These are phyloP conservation scores for Trametopsis cervina DNA, from an alignment of 768 basidiomycete species.

Conservation along the genomic window DNA sequence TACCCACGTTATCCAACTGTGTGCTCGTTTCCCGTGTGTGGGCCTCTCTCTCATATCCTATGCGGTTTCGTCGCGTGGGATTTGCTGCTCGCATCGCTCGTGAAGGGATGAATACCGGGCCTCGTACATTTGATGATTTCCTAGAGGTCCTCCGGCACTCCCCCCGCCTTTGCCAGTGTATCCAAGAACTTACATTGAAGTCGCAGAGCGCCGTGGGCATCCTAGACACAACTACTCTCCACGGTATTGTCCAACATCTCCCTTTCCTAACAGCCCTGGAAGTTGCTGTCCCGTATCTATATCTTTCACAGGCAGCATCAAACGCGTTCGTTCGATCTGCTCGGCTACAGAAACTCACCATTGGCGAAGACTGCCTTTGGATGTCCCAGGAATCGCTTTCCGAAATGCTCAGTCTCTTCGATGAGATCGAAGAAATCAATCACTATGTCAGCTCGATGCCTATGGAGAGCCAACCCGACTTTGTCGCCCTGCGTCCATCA, in stretches of 20 bases:
- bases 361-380: not conserved
- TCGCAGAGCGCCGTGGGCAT: not conserved
- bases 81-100: not conserved
- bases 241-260: not conserved
- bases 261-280: not conserved
- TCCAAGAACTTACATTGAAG: not conserved
- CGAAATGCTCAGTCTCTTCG: not conserved
- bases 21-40: not conserved
- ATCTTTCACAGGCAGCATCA: not conserved
- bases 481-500: not conserved
- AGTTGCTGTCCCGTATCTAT: not conserved
- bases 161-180: not conserved
- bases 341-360: not conserved
- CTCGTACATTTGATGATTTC: not conserved
- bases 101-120: not conserved
- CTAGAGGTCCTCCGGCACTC: not conserved
- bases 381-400: not conserved
- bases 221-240: not conserved
- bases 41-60: not conserved
- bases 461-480: not conserved
- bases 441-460: not conserved
- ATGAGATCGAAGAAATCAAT: not conserved
- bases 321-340: not conserved
- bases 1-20: not conserved
- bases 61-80: not conserved